These are phyloP conservation scores for Microbotryum intermedium DNA, from an alignment of 1,284 basidiomycete genomes.

Conservation along the genomic window DNA sequence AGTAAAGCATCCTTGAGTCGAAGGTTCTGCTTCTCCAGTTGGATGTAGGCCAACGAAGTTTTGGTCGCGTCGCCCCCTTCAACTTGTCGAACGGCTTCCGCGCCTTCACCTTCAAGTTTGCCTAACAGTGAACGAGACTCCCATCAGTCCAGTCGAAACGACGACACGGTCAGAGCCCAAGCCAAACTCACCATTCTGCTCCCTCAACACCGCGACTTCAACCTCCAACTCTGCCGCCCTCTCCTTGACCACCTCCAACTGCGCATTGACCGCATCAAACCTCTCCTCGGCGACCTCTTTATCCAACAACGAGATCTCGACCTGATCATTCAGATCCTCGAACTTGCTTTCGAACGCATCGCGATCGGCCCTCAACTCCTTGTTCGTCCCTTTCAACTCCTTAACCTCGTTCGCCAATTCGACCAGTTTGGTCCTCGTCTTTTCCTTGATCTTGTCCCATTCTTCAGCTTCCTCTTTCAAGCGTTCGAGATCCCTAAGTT, in stretches of 20 bases:
- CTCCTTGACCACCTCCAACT: slow-evolving; percentile 69
- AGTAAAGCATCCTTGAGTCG: slow-evolving; percentile 87
- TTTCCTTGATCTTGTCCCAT: slow-evolving; percentile 75
- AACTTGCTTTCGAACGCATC: slow-evolving; percentile 2
- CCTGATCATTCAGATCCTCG: slow-evolving; percentile 28
- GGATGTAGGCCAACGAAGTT: slow-evolving; percentile 65
- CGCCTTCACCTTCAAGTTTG: slow-evolving; percentile 21
- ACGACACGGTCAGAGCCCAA: background rate
- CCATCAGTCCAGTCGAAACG: too few relatives aligned
- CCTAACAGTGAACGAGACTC: background rate
- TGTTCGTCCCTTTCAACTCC: slow-evolving; percentile 49
- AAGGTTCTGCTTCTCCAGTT: slow-evolving; percentile 94
- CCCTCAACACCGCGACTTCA: slow-evolving; percentile 68
- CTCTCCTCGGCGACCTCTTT: slow-evolving; percentile 95
- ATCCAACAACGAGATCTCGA: slow-evolving; percentile 92
- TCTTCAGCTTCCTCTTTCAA: slow-evolving; percentile 72
- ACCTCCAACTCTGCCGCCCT: slow-evolving; percentile 67
- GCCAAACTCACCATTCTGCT: slow-evolving; percentile 43
- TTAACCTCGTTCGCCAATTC: slow-evolving; percentile 58
- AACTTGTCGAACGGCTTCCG: slow-evolving; percentile 17
- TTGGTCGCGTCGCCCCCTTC: slow-evolving; percentile 7
- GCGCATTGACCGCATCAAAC: slow-evolving; percentile 67
- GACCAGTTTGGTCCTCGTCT: slow-evolving; percentile 52
- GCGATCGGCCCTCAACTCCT: slow-evolving; percentile 2
- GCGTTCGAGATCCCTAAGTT: slow-evolving; percentile 73